Base-by-base conservation (phyloP, 345 rosid genomes). In the Clarkia xantiana region DNA sequence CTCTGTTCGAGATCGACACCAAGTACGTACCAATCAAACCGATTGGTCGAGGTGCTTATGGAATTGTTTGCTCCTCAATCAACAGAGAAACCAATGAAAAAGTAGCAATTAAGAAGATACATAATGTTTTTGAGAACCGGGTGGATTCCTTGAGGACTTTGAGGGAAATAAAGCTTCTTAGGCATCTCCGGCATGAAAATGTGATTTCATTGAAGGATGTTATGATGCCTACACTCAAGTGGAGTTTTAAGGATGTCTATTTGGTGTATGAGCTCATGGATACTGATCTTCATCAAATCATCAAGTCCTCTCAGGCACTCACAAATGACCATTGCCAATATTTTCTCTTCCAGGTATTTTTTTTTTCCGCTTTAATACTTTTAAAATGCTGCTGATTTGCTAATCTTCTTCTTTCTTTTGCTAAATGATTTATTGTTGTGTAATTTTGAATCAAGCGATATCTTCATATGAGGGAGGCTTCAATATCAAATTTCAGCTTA, bases 211-310 rank as follows among this genome's bases (percentile, higher is more conserved):
- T 89, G 63, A 89, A 89, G 69, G 84, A 89, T 62, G 84, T 89
- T 5, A 85, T 89, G 95, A 49, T 80, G 71, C 95, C 97, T 22
- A 29, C 39, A 36, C 76, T 69, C 14, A 69, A 52, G 57, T 55
- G 60, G 2, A 74, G 80, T 54, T 89, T 85, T 36, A 79, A 62
- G 63, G 97, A 89, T 66, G 95, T 85, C 1, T 89, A 89, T 44
- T 62, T 89, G 75, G 97, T 86, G 39, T 86, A 75, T 45, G 97
- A 89, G 68, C 80, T 89, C 16, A 89, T 89, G 97, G 95, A 89
- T 60, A 82, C 90, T 0, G 95, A 82, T 73, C 71, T 90, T 63
- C 88, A 81, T 73, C 94, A 82, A 63, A 82, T 86, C 47, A 79
- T 86, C 49, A 77, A 76, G 63, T 82, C 94, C 19, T 48, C 85